Evolutionary conservation across 768 basidiomycete species (phyloP).

Genomic region (Trametes cubensis): DNA sequence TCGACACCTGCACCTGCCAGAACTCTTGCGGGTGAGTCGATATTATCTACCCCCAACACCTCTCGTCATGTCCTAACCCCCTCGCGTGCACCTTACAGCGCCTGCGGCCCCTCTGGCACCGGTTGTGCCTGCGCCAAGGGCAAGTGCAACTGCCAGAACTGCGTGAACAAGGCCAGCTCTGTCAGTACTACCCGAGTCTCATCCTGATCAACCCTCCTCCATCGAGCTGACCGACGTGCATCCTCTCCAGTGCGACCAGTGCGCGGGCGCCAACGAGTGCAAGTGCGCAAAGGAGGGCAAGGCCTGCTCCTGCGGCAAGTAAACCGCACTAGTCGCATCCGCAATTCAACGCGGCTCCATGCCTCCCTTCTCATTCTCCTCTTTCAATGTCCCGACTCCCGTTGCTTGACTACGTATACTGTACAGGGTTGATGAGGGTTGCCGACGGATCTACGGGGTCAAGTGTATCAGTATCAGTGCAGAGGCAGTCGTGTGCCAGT

Average conservation of each 20-base stretch:
- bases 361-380: too few relatives aligned
- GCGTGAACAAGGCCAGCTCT: conserved; percentile 35
- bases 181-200: conserved; percentile 8
- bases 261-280: conserved; percentile 12
- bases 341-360: background rate
- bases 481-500: background rate
- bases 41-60: background rate
- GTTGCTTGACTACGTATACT: too few relatives aligned
- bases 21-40: conserved; percentile 32
- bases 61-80: background rate
- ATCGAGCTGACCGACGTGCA: background rate
- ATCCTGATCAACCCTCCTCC: too few relatives aligned
- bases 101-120: conserved; percentile 37
- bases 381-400: too few relatives aligned
- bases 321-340: background rate
- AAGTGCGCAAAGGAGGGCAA: conserved; percentile 18
- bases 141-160: conserved; percentile 35
- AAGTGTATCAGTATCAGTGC: background rate
- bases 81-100: conserved; percentile 22
- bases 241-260: conserved; percentile 5
- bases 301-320: conserved; percentile 18
- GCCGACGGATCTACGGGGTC: background rate
- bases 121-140: conserved; percentile 37
- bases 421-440: conserved; percentile 8
- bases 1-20: conserved; percentile 34